Evolutionary conservation across 805 yeast genomes (phyloP).

Genomic region (Ogataea dorogensis): DNA sequence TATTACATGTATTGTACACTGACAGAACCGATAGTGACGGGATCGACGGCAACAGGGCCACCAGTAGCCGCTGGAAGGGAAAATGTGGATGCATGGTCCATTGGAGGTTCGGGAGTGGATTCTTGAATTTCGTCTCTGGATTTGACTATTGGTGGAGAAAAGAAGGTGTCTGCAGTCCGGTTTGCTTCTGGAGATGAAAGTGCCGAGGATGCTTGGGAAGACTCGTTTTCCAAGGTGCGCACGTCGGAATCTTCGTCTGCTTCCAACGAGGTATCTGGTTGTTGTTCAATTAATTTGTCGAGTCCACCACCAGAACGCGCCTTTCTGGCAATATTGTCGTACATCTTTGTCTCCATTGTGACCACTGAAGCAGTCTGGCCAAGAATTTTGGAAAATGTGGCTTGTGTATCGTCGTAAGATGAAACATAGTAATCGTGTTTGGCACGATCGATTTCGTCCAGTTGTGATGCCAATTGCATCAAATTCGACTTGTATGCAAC

Average conservation of each 20-base stretch:
- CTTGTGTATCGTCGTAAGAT: slow-evolving; percentile 59
- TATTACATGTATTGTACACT: slow-evolving; percentile 6
- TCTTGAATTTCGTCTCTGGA: slow-evolving; percentile 10
- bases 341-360: slow-evolving; percentile 77
- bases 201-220: background rate
- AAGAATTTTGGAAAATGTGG: slow-evolving; percentile 55
- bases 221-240: slow-evolving; percentile 1
- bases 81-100: slow-evolving; percentile 20
- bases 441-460: slow-evolving; percentile 74
- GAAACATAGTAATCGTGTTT: slow-evolving; percentile 74
- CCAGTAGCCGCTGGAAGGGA: slow-evolving; percentile 24
- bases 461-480: slow-evolving; percentile 63
- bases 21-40: slow-evolving; percentile 5
- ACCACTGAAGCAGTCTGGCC: slow-evolving; percentile 60
- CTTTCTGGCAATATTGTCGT: slow-evolving; percentile 76
- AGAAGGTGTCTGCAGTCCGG: slow-evolving; percentile 21
- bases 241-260: slow-evolving; percentile 2
- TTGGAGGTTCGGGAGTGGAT: background rate
- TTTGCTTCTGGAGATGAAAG: slow-evolving; percentile 10
- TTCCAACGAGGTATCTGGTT: slow-evolving; percentile 14
- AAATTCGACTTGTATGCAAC: slow-evolving; percentile 66
- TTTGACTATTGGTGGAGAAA: slow-evolving; percentile 22
- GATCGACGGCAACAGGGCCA: slow-evolving; percentile 1
- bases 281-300: slow-evolving; percentile 43
- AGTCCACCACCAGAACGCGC: slow-evolving; percentile 89